Conservation (phyloP, 1,284 basidiomycete genomes). For the Pseudozyma tsukubaensis region DNA sequence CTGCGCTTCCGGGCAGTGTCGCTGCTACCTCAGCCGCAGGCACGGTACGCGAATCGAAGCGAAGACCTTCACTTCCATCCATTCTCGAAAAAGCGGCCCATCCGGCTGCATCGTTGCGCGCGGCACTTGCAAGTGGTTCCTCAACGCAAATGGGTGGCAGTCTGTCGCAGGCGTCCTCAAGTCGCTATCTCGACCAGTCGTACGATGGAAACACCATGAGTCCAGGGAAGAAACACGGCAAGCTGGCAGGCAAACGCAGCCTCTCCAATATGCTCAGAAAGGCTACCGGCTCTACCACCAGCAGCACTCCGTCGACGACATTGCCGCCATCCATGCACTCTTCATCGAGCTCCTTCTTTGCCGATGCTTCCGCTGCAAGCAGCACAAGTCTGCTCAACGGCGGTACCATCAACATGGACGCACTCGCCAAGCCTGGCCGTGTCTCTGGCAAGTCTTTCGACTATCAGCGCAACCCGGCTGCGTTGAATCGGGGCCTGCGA, state of each 20-base stretch:
- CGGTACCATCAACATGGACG: constrained; percentile 34
- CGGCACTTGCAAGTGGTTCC: constrained; percentile 42
- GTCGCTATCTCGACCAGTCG: constrained; percentile 19
- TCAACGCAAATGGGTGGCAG: constrained; percentile 18
- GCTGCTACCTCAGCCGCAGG: constrained; percentile 3
- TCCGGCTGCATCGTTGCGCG: constrained; percentile 58
- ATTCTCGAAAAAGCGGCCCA: constrained; percentile 61
- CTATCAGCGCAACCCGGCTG: constrained; percentile 21
- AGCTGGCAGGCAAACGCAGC: constrained; percentile 50
- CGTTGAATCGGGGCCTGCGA: constrained; percentile 8
- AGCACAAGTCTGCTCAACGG: constrained; percentile 9
- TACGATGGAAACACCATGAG: constrained; percentile 26
- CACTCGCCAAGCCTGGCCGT: constrained; percentile 34
- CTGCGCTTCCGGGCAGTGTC: constrained; percentile 1
- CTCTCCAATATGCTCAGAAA: constrained; percentile 57
- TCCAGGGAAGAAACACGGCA: constrained; percentile 30
- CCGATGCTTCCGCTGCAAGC: constrained; percentile 17
- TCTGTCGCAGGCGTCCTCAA: constrained; percentile 22
- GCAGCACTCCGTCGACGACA: constrained; percentile 1
- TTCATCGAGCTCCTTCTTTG: constrained; percentile 31
- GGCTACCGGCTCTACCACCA: constrained; percentile 29
- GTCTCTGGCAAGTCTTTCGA: constrained; percentile 32
- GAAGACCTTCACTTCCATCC: constrained; percentile 57
- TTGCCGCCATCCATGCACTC: constrained; percentile 7
- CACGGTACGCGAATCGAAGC: constrained; percentile 36